Conservation (phyloP, 78 protist genomes). For the Dictyostelium citrinum region DNA sequence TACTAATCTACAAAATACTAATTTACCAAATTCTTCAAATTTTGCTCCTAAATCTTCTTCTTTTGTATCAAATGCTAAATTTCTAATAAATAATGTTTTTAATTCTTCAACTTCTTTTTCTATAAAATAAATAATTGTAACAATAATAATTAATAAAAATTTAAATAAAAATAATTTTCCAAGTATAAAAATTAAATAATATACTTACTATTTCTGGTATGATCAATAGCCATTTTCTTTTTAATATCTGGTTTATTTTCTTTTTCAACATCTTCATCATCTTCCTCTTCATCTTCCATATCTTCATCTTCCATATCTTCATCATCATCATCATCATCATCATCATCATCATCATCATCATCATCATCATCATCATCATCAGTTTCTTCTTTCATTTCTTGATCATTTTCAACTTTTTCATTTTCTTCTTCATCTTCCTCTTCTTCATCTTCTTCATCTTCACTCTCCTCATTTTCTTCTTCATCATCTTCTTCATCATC, state of each 20-base stretch:
- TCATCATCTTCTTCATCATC: background rate
- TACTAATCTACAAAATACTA: slow-evolving; percentile 48
- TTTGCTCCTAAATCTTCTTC: slow-evolving; percentile 21
- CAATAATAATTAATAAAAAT: background rate
- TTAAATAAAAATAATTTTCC: no score
- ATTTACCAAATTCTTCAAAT: slow-evolving; percentile 33
- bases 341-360: background rate
- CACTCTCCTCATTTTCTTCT: slow-evolving; percentile 9
- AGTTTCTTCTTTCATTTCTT: slow-evolving; percentile 10
- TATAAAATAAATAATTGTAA: background rate
- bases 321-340: background rate
- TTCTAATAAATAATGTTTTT: slow-evolving; percentile 67
- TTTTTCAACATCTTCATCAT: slow-evolving; percentile 22
- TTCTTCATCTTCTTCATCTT: background rate
- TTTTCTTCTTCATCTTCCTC: slow-evolving; percentile 5
- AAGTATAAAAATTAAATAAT: background rate
- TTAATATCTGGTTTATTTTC: slow-evolving; percentile 15
- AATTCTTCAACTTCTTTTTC: slow-evolving; percentile 57
- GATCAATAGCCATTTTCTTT: slow-evolving; percentile 12
- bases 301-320: slow-evolving; percentile 28
- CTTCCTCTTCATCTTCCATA: slow-evolving; percentile 1
- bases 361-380: background rate
- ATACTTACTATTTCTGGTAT: slow-evolving; percentile 18
- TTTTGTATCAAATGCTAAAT: slow-evolving; percentile 66
- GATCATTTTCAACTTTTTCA: no score